phyloP scores from a whole-genome alignment of 306 rosid genomes.

The Arachis hypogaea region DNA sequence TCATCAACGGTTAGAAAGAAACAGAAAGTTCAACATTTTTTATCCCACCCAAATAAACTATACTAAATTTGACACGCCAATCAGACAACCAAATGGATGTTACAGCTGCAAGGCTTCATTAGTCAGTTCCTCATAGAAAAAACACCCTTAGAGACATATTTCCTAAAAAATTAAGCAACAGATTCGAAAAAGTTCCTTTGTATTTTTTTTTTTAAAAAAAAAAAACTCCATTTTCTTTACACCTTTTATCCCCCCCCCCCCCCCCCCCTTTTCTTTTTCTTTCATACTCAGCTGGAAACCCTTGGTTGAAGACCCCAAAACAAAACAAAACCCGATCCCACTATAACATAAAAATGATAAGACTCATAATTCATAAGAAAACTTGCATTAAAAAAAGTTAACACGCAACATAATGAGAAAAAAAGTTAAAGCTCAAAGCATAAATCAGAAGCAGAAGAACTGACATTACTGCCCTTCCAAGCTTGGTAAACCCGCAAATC shows the following conservation, averaged over 20 bases:
- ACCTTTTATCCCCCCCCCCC: background rate
- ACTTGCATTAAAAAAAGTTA: background rate
- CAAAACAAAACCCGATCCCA: constrained; percentile 28
- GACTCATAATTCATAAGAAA: background rate
- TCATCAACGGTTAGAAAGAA: background rate
- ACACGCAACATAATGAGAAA: background rate
- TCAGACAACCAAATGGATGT: constrained; percentile 1
- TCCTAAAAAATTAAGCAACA: constrained; percentile 28
- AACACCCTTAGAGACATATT: constrained; percentile 16
- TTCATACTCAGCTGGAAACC: constrained; percentile 19
- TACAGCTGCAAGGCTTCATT: background rate
- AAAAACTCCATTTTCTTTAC: constrained; percentile 2
- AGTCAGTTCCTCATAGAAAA: constrained; percentile 17
- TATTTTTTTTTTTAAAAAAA: background rate
- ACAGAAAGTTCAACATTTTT: constrained; percentile 18
- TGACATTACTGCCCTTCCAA: constrained; percentile 98
- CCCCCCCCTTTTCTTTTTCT: background rate
- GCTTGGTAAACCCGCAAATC: constrained; percentile 81
- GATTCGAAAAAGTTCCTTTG: background rate
- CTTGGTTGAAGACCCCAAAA: background rate
- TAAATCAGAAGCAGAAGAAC: constrained; percentile 35
- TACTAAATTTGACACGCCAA: constrained; percentile 37
- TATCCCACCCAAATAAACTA: background rate
- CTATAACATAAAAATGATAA: constrained; percentile 2
- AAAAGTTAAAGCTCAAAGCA: constrained; percentile 5